Percentiles rank a stretch among this genome's conserved stretches.
phyloP scores from a whole-genome alignment of 805 yeast species.

The Saccharomycopsis synnaedendra region DNA sequence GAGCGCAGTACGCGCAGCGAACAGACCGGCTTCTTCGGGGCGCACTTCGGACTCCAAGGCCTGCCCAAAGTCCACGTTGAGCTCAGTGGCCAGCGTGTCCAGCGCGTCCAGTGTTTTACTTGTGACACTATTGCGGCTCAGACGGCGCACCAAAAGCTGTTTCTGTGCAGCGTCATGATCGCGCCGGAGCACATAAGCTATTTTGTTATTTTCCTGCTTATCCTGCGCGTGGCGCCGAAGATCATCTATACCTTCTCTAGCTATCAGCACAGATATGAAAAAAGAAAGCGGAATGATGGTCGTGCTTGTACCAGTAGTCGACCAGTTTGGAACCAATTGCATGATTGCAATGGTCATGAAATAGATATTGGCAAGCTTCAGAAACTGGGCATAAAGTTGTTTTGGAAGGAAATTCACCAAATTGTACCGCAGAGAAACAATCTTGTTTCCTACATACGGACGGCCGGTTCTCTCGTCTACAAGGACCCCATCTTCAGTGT shows the following conservation, averaged over 20 bases:
- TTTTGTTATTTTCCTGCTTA: slow-evolving; percentile 64
- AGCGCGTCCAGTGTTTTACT: slow-evolving; percentile 8
- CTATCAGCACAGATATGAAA: slow-evolving; percentile 80
- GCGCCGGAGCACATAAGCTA: background rate
- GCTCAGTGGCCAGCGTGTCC: slow-evolving; percentile 4
- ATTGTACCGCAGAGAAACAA: slow-evolving; percentile 83
- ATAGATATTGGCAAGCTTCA: slow-evolving; percentile 85
- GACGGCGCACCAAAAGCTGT: slow-evolving; percentile 1
- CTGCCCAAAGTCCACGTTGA: slow-evolving; percentile 30
- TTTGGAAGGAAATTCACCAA: slow-evolving; percentile 74
- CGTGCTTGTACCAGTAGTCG: slow-evolving; percentile 91
- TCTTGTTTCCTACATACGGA: slow-evolving; percentile 46
- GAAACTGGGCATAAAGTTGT: slow-evolving; percentile 82
- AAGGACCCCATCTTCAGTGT: background rate
- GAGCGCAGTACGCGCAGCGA: slow-evolving; percentile 16
- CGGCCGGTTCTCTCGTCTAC: slow-evolving; percentile 12
- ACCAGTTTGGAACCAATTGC: slow-evolving; percentile 96
- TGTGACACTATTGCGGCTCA: slow-evolving; percentile 3
- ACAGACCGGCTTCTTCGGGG: slow-evolving; percentile 37
- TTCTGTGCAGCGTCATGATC: slow-evolving; percentile 11
- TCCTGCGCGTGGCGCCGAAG: slow-evolving; percentile 79
- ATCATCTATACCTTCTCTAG: slow-evolving; percentile 91
- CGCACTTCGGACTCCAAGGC: slow-evolving; percentile 69
- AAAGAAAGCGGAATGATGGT: slow-evolving; percentile 83
- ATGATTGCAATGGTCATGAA: slow-evolving; percentile 82